Evolutionary conservation across 768 basidiomycete genomes (phyloP).

Genomic region (Pisolithus marmoratus): DNA sequence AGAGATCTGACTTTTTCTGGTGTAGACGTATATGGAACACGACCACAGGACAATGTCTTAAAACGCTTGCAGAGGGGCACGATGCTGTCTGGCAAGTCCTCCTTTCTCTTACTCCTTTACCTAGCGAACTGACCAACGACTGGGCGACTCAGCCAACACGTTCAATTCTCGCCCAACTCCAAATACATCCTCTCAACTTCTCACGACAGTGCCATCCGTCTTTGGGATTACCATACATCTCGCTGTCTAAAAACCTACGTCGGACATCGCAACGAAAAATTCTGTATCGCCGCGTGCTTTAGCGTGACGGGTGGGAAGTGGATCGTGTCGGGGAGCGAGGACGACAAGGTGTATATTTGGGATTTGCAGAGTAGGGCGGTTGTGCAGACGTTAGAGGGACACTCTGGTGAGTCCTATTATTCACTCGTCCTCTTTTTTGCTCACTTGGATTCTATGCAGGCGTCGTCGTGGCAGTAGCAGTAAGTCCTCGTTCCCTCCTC

Average conservation of each 20-base stretch:
- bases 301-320: constrained; percentile 82
- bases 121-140: neutral
- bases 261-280: constrained; percentile 79
- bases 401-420: constrained; percentile 51
- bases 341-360: constrained; percentile 86
- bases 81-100: constrained; percentile 68
- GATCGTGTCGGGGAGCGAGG: constrained; percentile 91
- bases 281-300: constrained; percentile 80
- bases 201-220: constrained; percentile 85
- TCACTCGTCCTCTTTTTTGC: neutral
- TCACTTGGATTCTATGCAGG: neutral
- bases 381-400: constrained; percentile 74
- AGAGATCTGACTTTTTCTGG: neutral
- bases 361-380: constrained; percentile 85
- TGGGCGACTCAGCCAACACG: constrained; percentile 59
- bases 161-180: constrained; percentile 93
- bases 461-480: constrained; percentile 7
- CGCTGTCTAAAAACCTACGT: constrained; percentile 87
- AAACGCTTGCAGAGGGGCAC: constrained; percentile 88
- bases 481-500: neutral
- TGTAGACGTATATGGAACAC: constrained; percentile 93
- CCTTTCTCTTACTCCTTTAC: neutral
- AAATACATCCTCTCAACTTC: constrained; percentile 93
- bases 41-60: constrained; percentile 88
- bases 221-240: constrained; percentile 94